Conservation (phyloP, 352 stramenopile genomes). For the Phytophthora niederhauseri region DNA sequence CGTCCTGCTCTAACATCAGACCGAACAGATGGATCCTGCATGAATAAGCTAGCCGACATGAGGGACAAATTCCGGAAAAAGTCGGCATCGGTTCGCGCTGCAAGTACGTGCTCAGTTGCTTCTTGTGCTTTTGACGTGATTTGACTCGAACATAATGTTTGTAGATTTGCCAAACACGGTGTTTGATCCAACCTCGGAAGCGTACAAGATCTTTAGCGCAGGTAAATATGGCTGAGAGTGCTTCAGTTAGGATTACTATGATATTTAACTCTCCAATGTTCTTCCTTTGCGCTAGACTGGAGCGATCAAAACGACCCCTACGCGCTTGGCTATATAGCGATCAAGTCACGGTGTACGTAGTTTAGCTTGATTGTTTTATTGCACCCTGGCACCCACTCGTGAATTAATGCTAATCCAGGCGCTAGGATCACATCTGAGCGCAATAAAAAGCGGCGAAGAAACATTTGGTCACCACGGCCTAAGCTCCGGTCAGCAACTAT, state of each 20-base stretch:
- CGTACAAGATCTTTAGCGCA: slow-evolving; percentile 74
- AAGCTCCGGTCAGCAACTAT: slow-evolving; percentile 26
- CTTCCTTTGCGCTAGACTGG: slow-evolving; percentile 47
- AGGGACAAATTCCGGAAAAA: slow-evolving; percentile 52
- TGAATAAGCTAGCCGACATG: slow-evolving; percentile 73
- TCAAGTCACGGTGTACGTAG: slow-evolving; percentile 51
- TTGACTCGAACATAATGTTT: slow-evolving; percentile 15
- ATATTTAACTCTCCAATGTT: background rate
- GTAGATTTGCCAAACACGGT: background rate
- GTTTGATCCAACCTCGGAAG: slow-evolving; percentile 51
- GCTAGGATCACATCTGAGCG: slow-evolving; percentile 19
- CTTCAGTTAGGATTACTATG: background rate
- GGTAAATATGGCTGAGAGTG: slow-evolving; percentile 29
- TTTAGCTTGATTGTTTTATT: background rate
- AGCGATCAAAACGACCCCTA: slow-evolving; percentile 59
- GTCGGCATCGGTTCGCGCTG: slow-evolving; percentile 40
- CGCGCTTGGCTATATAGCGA: slow-evolving; percentile 50
- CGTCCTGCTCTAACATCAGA: slow-evolving; percentile 23
- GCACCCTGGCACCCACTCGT: slow-evolving; percentile 11
- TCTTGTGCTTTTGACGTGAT: slow-evolving; percentile 2
- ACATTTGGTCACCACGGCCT: slow-evolving; percentile 20
- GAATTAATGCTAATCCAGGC: slow-evolving; percentile 15
- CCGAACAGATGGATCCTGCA: slow-evolving; percentile 55
- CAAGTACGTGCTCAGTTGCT: slow-evolving; percentile 42
- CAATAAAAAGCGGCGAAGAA: slow-evolving; percentile 32